Percentiles rank a stretch among this genome's conserved stretches.
phyloP scores from a whole-genome alignment of 2,329 filamentous ascomycete species.

The Tolypocladium ovalisporum region DNA sequence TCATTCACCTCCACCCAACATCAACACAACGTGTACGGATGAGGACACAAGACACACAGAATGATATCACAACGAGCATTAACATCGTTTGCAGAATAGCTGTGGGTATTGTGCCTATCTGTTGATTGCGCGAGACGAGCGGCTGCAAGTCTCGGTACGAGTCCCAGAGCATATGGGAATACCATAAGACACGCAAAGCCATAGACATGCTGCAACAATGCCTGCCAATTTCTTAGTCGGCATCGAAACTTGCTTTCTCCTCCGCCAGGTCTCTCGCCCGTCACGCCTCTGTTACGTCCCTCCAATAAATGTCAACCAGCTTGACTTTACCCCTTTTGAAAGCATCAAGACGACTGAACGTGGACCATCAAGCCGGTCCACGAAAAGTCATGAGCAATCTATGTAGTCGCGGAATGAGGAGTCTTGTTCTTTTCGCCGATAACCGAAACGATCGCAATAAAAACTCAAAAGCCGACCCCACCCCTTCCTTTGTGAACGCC shows the following conservation, averaged over 20 bases:
- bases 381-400: constrained; percentile 24
- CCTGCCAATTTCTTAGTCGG: neutral
- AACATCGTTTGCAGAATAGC: neutral
- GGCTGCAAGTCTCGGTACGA: neutral
- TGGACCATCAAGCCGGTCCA: constrained; percentile 2
- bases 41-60: neutral
- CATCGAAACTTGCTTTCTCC: neutral
- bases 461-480: constrained; percentile 16
- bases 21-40: neutral
- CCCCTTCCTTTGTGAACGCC: constrained; percentile 38
- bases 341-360: constrained; percentile 17
- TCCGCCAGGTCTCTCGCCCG: neutral
- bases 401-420: constrained; percentile 26
- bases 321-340: constrained; percentile 12
- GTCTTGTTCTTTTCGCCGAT: constrained; percentile 24
- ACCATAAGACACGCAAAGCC: neutral
- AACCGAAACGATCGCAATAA: constrained; percentile 18
- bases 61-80: neutral
- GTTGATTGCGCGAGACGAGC: neutral
- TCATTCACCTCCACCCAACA: neutral
- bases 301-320: constrained; percentile 8
- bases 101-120: constrained; percentile 1
- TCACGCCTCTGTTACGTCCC: constrained; percentile 1
- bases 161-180: neutral
- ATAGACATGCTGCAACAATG: neutral